phyloP scores from a whole-genome alignment of 2,329 filamentous ascomycete species.

The Diaporthe amygdali region DNA sequence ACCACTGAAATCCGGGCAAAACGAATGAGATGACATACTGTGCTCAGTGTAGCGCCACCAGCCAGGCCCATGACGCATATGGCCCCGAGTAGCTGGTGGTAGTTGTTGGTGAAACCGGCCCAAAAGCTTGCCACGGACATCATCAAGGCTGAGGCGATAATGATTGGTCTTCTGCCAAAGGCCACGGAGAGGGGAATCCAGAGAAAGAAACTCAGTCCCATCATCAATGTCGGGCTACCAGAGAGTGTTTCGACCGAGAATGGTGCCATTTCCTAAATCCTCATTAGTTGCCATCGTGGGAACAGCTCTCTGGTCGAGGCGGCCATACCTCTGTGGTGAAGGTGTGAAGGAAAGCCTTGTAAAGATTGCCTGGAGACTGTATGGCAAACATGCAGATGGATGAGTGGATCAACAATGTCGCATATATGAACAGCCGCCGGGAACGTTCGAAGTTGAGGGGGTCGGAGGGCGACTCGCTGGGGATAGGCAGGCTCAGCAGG shows the following conservation, averaged over 20 bases:
- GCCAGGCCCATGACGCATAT: conserved; percentile 40
- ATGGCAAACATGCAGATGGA: conserved; percentile 30
- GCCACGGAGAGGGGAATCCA: conserved; percentile 43
- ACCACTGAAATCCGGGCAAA: background rate
- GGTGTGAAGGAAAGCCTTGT: conserved; percentile 26
- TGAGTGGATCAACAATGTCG: conserved; percentile 28
- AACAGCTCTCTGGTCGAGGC: fast-evolving
- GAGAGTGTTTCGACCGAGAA: conserved; percentile 34
- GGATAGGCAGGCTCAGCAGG: conserved; percentile 37
- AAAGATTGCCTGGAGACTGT: conserved; percentile 31
- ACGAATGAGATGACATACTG: conserved; percentile 28
- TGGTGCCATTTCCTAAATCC: conserved; percentile 30
- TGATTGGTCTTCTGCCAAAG: conserved; percentile 41
- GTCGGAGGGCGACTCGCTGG: conserved; percentile 35
- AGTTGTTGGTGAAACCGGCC: conserved; percentile 33
- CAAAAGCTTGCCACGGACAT: conserved; percentile 34
- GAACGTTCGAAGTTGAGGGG: conserved; percentile 35
- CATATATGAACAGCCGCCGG: conserved; percentile 28
- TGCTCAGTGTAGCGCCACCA: conserved; percentile 36
- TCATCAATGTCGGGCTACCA: conserved; percentile 37
- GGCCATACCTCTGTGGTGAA: conserved; percentile 29
- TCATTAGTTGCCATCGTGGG: background rate
- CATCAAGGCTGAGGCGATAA: conserved; percentile 36
- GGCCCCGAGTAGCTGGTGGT: conserved; percentile 34
- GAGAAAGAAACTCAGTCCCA: conserved; percentile 40